Evolutionary conservation across 169 alveolate genomes (phyloP).

Genomic region (Cryptosporidium viatorum): DNA sequence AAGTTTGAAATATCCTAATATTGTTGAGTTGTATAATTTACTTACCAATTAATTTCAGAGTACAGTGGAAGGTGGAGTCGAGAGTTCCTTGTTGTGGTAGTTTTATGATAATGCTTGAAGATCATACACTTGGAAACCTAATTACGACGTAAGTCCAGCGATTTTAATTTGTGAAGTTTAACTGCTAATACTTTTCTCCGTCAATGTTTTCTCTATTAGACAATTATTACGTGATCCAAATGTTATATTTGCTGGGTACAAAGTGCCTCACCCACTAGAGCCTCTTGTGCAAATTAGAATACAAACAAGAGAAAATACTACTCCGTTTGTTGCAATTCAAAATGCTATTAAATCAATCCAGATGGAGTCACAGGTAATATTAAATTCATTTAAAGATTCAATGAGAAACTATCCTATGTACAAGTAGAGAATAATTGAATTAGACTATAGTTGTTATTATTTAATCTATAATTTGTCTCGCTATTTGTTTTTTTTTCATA

Average conservation of each 20-base stretch:
- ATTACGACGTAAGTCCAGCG: conserved; percentile 83
- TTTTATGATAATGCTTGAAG: conserved; percentile 90
- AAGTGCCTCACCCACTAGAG: conserved; percentile 93
- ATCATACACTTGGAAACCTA: conserved; percentile 92
- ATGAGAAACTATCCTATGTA: conserved; percentile 74
- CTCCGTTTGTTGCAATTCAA: conserved; percentile 78
- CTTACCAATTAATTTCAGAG: conserved; percentile 75
- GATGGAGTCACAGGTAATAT: conserved; percentile 35
- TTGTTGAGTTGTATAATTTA: background rate
- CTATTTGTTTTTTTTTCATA: background rate
- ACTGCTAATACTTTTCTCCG: background rate
- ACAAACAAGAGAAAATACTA: conserved; percentile 62
- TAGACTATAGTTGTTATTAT: background rate
- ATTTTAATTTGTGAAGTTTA: background rate
- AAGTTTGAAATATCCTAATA: conserved; percentile 19
- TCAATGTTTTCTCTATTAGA: conserved; percentile 48
- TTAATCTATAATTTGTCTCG: background rate
- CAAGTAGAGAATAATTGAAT: conserved; percentile 30
- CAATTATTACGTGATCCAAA: conserved; percentile 88
- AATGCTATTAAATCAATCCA: conserved; percentile 61
- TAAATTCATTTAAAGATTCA: conserved; percentile 60
- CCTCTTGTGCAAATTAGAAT: conserved; percentile 80
- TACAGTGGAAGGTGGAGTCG: conserved; percentile 89
- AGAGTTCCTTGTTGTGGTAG: conserved; percentile 90
- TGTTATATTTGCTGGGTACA: conserved; percentile 92